A percentile compares a stretch with the other conserved stretches of the same genome.
phyloP scores from a whole-genome alignment of 768 basidiomycete genomes.

The Agaricus blazei region DNA sequence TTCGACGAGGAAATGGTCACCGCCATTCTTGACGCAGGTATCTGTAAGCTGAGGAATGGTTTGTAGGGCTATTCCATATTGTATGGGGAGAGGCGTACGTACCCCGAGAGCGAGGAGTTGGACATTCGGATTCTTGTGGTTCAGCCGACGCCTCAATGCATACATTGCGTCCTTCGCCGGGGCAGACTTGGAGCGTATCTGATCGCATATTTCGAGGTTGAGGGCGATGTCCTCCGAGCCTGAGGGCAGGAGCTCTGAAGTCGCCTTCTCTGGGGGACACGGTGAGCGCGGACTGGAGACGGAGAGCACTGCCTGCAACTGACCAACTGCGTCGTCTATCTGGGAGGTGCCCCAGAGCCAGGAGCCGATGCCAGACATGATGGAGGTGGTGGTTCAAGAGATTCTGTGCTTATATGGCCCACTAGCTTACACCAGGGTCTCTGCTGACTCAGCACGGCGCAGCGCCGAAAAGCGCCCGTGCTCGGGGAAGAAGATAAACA shows the following conservation, averaged over 20 bases:
- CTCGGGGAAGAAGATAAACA: conserved; percentile 11
- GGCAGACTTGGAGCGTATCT: conserved; percentile 88
- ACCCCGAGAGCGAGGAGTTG: conserved; percentile 85
- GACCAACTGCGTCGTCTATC: conserved; percentile 80
- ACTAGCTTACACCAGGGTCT: neutral
- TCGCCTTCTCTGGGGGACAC: conserved; percentile 74
- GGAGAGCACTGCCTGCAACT: conserved; percentile 19
- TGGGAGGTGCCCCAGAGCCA: conserved; percentile 82
- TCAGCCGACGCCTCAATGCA: conserved; percentile 78
- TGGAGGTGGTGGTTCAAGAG: neutral
- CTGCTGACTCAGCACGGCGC: conserved; percentile 5
- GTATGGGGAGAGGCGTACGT: conserved; percentile 27
- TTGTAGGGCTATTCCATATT: neutral
- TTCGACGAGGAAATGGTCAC: conserved; percentile 84
- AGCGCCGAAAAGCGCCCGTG: neutral
- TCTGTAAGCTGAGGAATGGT: conserved; percentile 64
- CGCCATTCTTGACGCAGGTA: conserved; percentile 94
- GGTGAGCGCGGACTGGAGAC: conserved; percentile 5
- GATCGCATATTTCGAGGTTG: conserved; percentile 94
- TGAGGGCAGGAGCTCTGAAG: conserved; percentile 80
- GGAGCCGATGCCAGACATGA: conserved; percentile 56
- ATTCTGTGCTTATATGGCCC: neutral
- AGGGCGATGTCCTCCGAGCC: conserved; percentile 88
- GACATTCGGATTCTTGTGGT: conserved; percentile 95
- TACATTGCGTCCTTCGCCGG: conserved; percentile 85